Evolutionary conservation across 192 early-diverging fungal genomes (phyloP), one percentile per base, ranked within the genome.

Genomic region (Cladochytrium replicatum): DNA sequence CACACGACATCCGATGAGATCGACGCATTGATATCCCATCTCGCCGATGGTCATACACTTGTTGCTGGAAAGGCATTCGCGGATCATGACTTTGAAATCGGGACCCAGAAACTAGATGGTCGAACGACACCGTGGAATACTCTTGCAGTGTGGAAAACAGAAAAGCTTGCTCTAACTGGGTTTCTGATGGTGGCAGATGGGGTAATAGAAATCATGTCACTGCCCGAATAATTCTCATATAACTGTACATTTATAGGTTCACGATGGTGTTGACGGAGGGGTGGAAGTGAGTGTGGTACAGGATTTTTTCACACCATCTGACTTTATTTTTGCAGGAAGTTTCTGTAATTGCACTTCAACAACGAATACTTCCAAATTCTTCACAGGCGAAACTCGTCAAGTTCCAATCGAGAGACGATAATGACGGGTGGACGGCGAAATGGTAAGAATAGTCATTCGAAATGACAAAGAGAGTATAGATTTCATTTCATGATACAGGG

Each of bases 61-160:
- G 48, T 50, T 3, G 48, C 30, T 9, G 48, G 48, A 6, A 50
- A 50, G 32, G 15, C 32, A 8, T 8, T 50, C 4, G 3, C 7
- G 32, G 48, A 37, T 4, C 48, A 50, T 24, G 32, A 43, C 8
- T 50, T 50, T 50, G 6, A 8, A 7, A 24, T 15, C 13, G 32
- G 5, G 6, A 6, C 13, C 9, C n/a, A 22, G 23, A 4, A 5
- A 41, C 32, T 50, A 7, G 22, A 6, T 8, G 48, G 48, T 37
- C 22, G 15, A 30, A 50, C 48, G 27, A 22, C 32, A 15, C 48
- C 48, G 48, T 50, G 48, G 48, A 50, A 50, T 37, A 50, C 48
- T 7, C 32, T 50, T 30, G 48, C 48, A 6, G 24, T 50, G n/a
- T 50, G 48, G 48, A 24, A 40, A n/a, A 21, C 40, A 5, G n/a